Evolutionary conservation across 1,139 yeast species (phyloP), one percentile per base, ranked within the genome.

Genomic region (Petasospora fabianii): DNA sequence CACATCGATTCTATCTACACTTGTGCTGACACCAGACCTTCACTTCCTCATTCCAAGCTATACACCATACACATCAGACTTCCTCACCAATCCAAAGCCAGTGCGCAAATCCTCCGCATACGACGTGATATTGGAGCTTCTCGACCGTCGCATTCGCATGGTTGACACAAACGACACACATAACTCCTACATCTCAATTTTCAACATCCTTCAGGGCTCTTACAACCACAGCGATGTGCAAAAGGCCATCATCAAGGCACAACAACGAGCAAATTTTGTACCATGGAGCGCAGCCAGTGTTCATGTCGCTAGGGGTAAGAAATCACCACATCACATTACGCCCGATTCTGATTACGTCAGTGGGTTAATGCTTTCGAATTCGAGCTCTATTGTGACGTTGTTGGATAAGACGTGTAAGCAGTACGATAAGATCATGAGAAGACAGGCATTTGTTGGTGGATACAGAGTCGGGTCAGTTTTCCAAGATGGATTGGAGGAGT

Each of bases 241-340:
- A 51, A 87, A 86, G 59, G 94, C 95, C 0, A 67, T 84, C 18
- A 61, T 81, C 14, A 81, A 87, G 47, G 82, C 92, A 4, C 84
- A 90, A 46, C 85, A 82, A 46, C 68, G 97, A 36, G 72, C 88
- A 0, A 71, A 76, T 27, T 92, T 88, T 65, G 87, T 86, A 3
- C 94, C 96, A 0, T 86, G 96, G 86, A 78, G 90, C 1, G 80
- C 95, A 0, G 77, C 92, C 1, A 75, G 92, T 11, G 72, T 88
- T 6, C 94, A 86, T 55, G 69, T 88, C 1, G 90, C 92, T 6
- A 69, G 81, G 38, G 92, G 96, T 2, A 73, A 77, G 44, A 77
- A 78, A 50, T 84, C 96, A 3, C 84, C 90, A 3, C 81, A 75
- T 58, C 36, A 55, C 46, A 35, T 57, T 37, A 46, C 64, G 34